Evolutionary conservation across 78 protist species (phyloP).

Genomic region (Cyanophora paradoxa): DNA sequence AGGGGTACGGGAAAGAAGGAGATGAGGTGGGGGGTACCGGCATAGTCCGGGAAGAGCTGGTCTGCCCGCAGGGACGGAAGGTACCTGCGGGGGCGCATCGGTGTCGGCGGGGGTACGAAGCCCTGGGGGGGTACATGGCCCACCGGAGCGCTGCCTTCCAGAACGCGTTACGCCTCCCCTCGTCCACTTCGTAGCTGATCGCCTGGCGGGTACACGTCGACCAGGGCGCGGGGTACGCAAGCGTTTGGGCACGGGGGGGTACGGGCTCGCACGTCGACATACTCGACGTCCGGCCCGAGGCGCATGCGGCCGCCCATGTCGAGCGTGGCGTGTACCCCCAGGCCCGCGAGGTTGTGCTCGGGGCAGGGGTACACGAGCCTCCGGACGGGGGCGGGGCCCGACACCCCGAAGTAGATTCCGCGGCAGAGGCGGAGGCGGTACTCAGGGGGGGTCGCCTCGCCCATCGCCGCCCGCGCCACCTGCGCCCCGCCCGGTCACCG

Average conservation of each 20-base stretch:
- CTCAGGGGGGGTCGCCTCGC: not conserved
- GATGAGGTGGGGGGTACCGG: too few species aligned
- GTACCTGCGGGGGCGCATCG: not conserved
- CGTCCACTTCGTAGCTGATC: not conserved
- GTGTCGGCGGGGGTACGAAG: not conserved
- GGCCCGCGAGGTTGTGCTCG: not conserved
- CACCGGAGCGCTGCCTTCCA: not conserved
- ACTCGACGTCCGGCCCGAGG: slow-evolving; percentile 17
- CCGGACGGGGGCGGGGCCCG: not conserved
- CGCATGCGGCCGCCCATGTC: slow-evolving; percentile 10
- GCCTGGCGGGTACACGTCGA: too few species aligned
- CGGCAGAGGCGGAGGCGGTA: not conserved
- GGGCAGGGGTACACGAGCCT: not conserved
- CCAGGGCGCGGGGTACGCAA: too few species aligned
- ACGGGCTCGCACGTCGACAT: not conserved
- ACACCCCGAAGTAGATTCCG: not conserved
- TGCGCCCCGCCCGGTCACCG: too few species aligned
- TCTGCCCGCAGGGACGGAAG: not conserved
- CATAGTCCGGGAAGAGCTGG: not conserved
- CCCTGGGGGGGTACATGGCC: not conserved
- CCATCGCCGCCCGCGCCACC: too few species aligned
- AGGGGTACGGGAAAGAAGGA: too few species aligned
- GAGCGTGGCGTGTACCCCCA: slow-evolving; percentile 10
- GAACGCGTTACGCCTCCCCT: not conserved
- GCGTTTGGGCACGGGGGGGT: too few species aligned